phyloP scores from a whole-genome alignment of 495 filamentous ascomycete genomes.

The Lasiosphaeriaceae sp. region DNA sequence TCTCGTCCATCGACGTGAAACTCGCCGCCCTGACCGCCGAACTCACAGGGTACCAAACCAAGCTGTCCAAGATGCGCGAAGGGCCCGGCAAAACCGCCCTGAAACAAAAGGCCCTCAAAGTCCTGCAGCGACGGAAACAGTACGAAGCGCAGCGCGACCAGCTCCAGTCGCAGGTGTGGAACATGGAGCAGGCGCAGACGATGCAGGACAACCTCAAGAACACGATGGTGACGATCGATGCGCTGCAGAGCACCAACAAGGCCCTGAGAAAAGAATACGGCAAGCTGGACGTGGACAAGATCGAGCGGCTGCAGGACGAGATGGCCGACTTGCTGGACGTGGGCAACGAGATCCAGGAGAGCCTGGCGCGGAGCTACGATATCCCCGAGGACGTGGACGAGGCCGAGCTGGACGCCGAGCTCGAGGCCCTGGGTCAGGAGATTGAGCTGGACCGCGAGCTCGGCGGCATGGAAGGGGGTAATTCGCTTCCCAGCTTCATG shows the following conservation, averaged over 20 bases:
- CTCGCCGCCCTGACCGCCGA: slow-evolving; percentile 88
- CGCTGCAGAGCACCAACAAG: slow-evolving; percentile 95
- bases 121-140: slow-evolving; percentile 92
- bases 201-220: slow-evolving; percentile 99
- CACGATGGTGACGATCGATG: slow-evolving; percentile 97
- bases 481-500: slow-evolving; percentile 76
- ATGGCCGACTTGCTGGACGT: slow-evolving; percentile 98
- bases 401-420: slow-evolving; percentile 91
- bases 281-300: slow-evolving; percentile 95
- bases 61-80: slow-evolving; percentile 90
- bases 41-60: slow-evolving; percentile 80
- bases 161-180: slow-evolving; percentile 93
- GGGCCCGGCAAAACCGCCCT: slow-evolving; percentile 92
- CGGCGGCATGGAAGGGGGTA: slow-evolving; percentile 45
- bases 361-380: slow-evolving; percentile 88
- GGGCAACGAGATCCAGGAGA: slow-evolving; percentile 98
- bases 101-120: slow-evolving; percentile 90
- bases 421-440: slow-evolving; percentile 92
- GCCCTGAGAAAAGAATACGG: slow-evolving; percentile 91
- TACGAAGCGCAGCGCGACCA: slow-evolving; percentile 95
- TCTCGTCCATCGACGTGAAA: slow-evolving; percentile 91
- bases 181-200: slow-evolving; percentile 98
- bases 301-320: slow-evolving; percentile 97
- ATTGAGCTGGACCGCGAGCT: slow-evolving; percentile 65
- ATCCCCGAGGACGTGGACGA: slow-evolving; percentile 98